phyloP scores from a whole-genome alignment of 148 eudicot genomes.

The Rhododendron simsii region DNA sequence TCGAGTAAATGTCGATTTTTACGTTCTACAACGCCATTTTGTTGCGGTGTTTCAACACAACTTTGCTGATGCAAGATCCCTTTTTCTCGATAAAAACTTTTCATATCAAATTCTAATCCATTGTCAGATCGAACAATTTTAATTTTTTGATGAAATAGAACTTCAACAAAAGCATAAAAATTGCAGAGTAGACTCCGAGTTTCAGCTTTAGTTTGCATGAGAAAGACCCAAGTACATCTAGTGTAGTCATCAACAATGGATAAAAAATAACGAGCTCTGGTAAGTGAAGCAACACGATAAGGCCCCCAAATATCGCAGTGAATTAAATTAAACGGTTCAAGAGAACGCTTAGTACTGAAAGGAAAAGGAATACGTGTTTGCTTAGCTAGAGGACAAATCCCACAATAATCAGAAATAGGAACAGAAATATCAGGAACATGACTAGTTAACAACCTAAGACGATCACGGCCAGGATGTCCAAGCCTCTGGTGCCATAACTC shows the following conservation, averaged over 20 bases:
- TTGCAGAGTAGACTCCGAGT: neutral
- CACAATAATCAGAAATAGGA: neutral
- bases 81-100: neutral
- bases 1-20: too few relatives aligned
- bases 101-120: neutral
- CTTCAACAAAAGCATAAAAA: neutral
- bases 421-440: neutral
- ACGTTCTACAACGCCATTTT: too few relatives aligned
- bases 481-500: neutral
- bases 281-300: neutral
- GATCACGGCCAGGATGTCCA: neutral
- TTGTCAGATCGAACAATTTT: neutral
- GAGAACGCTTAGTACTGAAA: too few relatives aligned
- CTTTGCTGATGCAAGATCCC: neutral
- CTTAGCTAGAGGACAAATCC: neutral
- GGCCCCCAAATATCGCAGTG: neutral
- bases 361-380: too few relatives aligned
- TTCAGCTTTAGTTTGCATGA: neutral
- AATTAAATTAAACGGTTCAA: too few relatives aligned
- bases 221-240: neutral
- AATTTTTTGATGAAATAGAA: neutral
- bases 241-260: neutral
- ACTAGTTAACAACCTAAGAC: neutral
- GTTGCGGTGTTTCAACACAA: too few relatives aligned
- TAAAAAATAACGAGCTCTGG: neutral